phyloP scores from a whole-genome alignment of 2,329 filamentous ascomycete genomes.

The Arthrobotrys sinensis region DNA sequence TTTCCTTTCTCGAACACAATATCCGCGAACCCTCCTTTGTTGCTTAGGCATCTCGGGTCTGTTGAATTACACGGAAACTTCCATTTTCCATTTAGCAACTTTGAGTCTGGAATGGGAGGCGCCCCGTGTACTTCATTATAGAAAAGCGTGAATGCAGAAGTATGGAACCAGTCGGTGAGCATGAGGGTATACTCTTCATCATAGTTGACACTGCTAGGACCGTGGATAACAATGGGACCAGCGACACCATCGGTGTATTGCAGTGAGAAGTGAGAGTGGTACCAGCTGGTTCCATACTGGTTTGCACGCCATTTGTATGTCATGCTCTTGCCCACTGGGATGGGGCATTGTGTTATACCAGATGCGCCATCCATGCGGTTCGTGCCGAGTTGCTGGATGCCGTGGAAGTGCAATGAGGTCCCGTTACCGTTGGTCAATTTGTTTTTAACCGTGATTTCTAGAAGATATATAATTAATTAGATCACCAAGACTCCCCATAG shows the following conservation, averaged over 20 bases:
- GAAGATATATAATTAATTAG: constrained; percentile 44
- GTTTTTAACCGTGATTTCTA: constrained; percentile 68
- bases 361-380: constrained; percentile 74
- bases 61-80: constrained; percentile 58
- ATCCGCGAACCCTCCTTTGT: constrained; percentile 54
- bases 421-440: constrained; percentile 66
- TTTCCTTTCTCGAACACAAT: constrained; percentile 59
- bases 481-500: constrained; percentile 34
- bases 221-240: constrained; percentile 76
- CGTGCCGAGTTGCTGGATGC: constrained; percentile 71
- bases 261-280: constrained; percentile 74
- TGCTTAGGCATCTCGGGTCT: constrained; percentile 64
- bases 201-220: constrained; percentile 74
- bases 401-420: constrained; percentile 73
- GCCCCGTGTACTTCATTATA: constrained; percentile 64
- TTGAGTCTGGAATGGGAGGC: constrained; percentile 37
- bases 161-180: constrained; percentile 77
- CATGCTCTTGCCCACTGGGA: constrained; percentile 68
- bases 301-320: constrained; percentile 75
- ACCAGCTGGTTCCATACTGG: constrained; percentile 73
- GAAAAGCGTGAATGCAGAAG: constrained; percentile 65
- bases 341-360: constrained; percentile 71
- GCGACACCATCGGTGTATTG: constrained; percentile 75
- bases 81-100: constrained; percentile 51
- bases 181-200: constrained; percentile 77